Evolutionary conservation across 2,329 filamentous ascomycete species (phyloP).

Genomic region (Cephalotrichum gorgonifer): DNA sequence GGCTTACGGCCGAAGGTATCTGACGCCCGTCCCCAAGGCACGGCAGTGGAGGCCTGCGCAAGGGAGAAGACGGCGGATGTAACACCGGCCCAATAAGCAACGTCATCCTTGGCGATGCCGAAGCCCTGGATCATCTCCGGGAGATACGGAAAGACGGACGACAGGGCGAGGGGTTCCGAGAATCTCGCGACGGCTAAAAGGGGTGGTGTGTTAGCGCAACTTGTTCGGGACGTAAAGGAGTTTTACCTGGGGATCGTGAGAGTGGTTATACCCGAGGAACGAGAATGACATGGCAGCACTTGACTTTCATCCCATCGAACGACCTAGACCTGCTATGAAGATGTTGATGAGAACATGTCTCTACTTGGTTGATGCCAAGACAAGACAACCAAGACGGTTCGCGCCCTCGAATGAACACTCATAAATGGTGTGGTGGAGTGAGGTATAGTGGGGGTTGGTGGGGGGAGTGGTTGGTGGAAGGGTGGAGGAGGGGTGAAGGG

Average conservation of each 20-base stretch:
- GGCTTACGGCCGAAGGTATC: constrained; percentile 77
- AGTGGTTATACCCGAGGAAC: constrained; percentile 5
- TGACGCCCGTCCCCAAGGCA: constrained; percentile 66
- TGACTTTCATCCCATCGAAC: neutral
- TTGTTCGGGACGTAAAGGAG: neutral
- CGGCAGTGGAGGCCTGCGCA: constrained; percentile 59
- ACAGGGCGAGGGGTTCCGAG: constrained; percentile 63
- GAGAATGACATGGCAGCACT: constrained; percentile 1
- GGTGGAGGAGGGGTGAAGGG: neutral
- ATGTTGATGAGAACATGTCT: neutral
- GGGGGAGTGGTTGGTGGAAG: neutral
- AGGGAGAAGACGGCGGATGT: constrained; percentile 64
- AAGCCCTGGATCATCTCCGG: constrained; percentile 81
- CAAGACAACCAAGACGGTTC: neutral
- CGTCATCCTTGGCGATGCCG: constrained; percentile 56
- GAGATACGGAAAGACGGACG: constrained; percentile 59
- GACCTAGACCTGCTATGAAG: neutral
- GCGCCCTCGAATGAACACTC: neutral
- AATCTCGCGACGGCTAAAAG: constrained; percentile 62
- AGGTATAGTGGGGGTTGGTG: neutral
- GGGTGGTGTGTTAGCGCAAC: neutral
- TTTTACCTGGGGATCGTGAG: neutral
- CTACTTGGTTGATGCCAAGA: neutral
- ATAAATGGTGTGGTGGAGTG: neutral
- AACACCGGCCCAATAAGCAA: constrained; percentile 73